Percentiles rank a stretch among this genome's conserved stretches.
Conservation (phyloP, 2,329 filamentous ascomycete species). For the Phialophora verrucosa region DNA sequence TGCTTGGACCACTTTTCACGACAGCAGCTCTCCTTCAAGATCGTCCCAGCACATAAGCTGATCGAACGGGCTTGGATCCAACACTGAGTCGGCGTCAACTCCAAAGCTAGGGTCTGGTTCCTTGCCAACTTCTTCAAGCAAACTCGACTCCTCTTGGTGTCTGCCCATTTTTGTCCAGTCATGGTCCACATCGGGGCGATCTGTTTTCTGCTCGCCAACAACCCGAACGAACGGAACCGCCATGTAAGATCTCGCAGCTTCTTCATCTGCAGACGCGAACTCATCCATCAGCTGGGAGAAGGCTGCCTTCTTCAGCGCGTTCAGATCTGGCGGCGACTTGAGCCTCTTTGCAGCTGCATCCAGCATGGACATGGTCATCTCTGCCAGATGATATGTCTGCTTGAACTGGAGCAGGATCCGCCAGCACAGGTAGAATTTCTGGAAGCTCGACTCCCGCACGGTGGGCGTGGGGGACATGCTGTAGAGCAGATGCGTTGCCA, state of each 20-base stretch:
- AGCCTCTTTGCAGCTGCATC: constrained; percentile 27
- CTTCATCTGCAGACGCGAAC: neutral
- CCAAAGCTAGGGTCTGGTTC: neutral
- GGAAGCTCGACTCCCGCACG: constrained; percentile 26
- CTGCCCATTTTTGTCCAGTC: neutral
- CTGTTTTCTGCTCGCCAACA: constrained; percentile 17
- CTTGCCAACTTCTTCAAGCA: neutral
- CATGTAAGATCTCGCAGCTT: neutral
- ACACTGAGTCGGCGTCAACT: neutral
- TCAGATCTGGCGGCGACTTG: constrained; percentile 16
- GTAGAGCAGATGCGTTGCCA: constrained; percentile 29
- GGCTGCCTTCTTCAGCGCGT: neutral
- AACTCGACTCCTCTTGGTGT: neutral
- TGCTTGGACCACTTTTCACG: neutral
- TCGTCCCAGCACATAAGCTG: constrained; percentile 20
- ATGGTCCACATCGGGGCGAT: neutral
- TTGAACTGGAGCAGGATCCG: constrained; percentile 28
- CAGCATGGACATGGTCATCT: constrained; percentile 27
- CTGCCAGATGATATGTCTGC: constrained; percentile 25
- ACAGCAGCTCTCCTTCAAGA: constrained; percentile 2
- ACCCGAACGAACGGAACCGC: constrained; percentile 19
- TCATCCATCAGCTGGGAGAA: constrained; percentile 9
- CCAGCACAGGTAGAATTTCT: constrained; percentile 34
- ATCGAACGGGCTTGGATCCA: constrained; percentile 11
- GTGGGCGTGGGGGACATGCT: constrained; percentile 25